These are phyloP conservation scores for Boletus pseudo-olivaceus DNA, from an alignment of 768 basidiomycete genomes.

Conservation along the genomic window DNA sequence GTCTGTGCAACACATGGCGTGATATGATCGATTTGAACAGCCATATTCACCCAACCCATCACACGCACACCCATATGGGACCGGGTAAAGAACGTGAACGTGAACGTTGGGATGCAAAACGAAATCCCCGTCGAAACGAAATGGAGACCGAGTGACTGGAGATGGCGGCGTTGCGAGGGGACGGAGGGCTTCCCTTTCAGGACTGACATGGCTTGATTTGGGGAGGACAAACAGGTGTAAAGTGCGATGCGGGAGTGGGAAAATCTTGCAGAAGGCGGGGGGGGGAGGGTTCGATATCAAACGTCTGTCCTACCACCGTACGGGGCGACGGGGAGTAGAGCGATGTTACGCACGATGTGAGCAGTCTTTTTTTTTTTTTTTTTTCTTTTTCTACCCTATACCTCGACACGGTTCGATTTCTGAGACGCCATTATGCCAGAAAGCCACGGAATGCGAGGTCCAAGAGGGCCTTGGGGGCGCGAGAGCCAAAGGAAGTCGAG, in stretches of 20 bases:
- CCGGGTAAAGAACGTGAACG: too few species aligned
- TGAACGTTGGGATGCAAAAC: too few species aligned
- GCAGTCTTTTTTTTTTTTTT: too few species aligned
- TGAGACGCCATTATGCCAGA: constrained; percentile 30
- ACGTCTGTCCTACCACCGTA: background rate
- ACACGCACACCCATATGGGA: too few species aligned
- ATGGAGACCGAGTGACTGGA: too few species aligned
- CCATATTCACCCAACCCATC: too few species aligned
- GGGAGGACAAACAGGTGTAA: background rate
- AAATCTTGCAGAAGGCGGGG: too few species aligned
- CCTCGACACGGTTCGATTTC: background rate
- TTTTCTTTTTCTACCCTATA: background rate
- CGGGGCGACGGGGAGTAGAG: too few species aligned
- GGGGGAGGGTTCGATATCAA: background rate
- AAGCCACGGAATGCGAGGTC: constrained; percentile 97
- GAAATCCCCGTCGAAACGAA: too few species aligned
- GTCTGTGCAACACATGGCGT: too few species aligned
- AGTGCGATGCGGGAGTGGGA: background rate
- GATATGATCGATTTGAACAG: too few species aligned
- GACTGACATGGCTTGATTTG: background rate
- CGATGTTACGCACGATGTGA: constrained; percentile 32
- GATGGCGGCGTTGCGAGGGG: too few species aligned
- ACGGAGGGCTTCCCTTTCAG: background rate
- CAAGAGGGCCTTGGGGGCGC: constrained; percentile 82
- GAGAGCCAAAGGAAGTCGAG: constrained; percentile 87